Base-by-base conservation (phyloP, 2,329 filamentous ascomycete genomes). In the Ophiosphaerella herpotricha region DNA sequence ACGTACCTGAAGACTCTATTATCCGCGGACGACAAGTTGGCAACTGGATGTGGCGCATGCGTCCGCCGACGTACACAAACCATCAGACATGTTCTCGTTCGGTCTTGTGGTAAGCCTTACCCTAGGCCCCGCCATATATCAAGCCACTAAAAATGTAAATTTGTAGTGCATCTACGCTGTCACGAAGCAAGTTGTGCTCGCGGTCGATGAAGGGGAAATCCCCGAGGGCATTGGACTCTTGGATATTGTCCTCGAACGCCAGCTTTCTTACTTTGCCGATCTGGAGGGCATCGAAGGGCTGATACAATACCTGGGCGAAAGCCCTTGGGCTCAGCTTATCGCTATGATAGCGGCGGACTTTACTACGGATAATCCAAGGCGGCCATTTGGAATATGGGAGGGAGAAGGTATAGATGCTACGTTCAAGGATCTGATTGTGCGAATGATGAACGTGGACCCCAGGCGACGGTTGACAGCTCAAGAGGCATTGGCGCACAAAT, bases 181-280 rank as follows among this genome's bases (percentile, higher is more conserved):
- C 40, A 65, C 74, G 7, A 73, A 74, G 56, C 66, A 45, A 11
- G 54, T 64, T 36, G 55, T 63, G 50, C 75, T 78, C 53, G 70
- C 71, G 41, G 68, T 74, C 45, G 66, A 64, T 11, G 26, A 29
- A 29, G 26, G 9, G 2, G 64, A 71, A 57, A 50, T 72, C 58
- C 46, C 65, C 55, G 52, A 72, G 60, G 52, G 68, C 61, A 57
- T 67, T 26, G 73, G 75, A 36, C 66, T 66, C n/a, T 64, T 75
- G 39, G 70, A 68, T 37, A 64, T 74, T 54, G 73, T 80, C 32
- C 60, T 80, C 34, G 71, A 76, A 53, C 74, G 75, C 18, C 78
- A 80, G 54, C 71, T 80, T 12, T 81, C 77, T 3, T 77, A 76
- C 56, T 80, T 80, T 60, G 73, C 72, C 36, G 73, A 80, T 53